Percentiles rank a stretch among this genome's conserved stretches.
phyloP scores from a whole-genome alignment of 176 grass and related monocot genomes.

The Zizania latifolia region DNA sequence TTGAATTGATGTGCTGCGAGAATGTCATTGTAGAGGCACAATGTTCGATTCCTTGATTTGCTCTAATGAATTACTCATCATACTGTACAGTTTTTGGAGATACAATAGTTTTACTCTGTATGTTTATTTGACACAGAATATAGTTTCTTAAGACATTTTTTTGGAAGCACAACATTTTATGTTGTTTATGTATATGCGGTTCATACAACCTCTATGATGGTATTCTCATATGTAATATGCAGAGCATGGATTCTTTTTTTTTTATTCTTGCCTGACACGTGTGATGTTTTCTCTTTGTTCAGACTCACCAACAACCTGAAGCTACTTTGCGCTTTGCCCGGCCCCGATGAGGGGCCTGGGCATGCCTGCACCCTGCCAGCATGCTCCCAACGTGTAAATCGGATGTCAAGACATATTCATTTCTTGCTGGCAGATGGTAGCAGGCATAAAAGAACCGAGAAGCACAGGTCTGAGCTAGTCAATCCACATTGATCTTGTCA shows the following conservation, averaged over 20 bases:
- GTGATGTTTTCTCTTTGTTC: background rate
- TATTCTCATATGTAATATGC: background rate
- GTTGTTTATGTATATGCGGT: background rate
- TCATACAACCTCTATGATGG: background rate
- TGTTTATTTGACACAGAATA: background rate
- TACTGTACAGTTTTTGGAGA: background rate
- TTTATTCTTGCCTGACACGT: background rate
- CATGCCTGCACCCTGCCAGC: conserved; percentile 93
- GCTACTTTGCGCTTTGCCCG: conserved; percentile 82
- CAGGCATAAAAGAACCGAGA: conserved; percentile 55
- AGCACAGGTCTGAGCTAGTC: background rate
- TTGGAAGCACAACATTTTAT: background rate
- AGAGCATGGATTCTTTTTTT: background rate
- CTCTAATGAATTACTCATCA: background rate
- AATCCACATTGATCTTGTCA: background rate
- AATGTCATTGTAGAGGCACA: background rate
- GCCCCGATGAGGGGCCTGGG: conserved; percentile 96
- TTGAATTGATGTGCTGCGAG: background rate
- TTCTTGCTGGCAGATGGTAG: conserved; percentile 49
- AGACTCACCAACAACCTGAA: conserved; percentile 73
- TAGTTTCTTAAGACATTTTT: background rate
- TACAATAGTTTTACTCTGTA: background rate
- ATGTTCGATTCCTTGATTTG: too few relatives aligned
- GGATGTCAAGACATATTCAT: background rate
- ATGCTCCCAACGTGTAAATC: background rate